Evolutionary conservation across 108 stramenopile species (phyloP).

Genomic region (Pseudonitzschia delicatissima): DNA sequence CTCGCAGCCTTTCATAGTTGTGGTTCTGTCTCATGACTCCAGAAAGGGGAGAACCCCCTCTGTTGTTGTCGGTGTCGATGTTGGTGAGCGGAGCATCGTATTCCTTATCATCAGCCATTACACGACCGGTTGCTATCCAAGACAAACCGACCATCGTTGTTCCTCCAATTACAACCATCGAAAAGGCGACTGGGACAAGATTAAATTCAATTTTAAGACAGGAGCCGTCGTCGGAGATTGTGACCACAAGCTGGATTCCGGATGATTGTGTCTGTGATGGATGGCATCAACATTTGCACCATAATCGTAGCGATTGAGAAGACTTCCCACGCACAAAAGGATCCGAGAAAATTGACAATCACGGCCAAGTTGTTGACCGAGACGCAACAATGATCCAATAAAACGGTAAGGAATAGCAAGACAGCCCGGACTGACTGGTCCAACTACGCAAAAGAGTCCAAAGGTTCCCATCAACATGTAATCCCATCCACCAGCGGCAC

Average conservation of each 20-base stretch:
- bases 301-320: conserved; percentile 70
- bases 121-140: conserved; percentile 11
- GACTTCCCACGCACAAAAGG: conserved; percentile 89
- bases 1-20: conserved; percentile 17
- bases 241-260: conserved; percentile 34
- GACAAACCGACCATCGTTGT: conserved; percentile 22
- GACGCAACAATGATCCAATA: conserved; percentile 23
- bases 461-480: conserved; percentile 80
- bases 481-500: conserved; percentile 82
- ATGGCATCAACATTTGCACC: conserved; percentile 80
- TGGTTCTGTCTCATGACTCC: conserved; percentile 11
- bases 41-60: neutral
- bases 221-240: conserved; percentile 36
- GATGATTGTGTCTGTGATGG: conserved; percentile 75
- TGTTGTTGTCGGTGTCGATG: neutral
- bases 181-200: conserved; percentile 32
- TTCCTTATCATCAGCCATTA: neutral
- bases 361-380: conserved; percentile 20
- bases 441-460: conserved; percentile 58
- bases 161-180: conserved; percentile 33
- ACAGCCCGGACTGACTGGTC: conserved; percentile 39
- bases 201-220: conserved; percentile 52
- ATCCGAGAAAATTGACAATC: conserved; percentile 64
- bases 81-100: neutral
- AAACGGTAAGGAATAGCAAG: conserved; percentile 24